Evolutionary conservation across 495 filamentous ascomycete species (phyloP), one percentile per base, ranked within the genome.

Genomic region (Podospora didyma): DNA sequence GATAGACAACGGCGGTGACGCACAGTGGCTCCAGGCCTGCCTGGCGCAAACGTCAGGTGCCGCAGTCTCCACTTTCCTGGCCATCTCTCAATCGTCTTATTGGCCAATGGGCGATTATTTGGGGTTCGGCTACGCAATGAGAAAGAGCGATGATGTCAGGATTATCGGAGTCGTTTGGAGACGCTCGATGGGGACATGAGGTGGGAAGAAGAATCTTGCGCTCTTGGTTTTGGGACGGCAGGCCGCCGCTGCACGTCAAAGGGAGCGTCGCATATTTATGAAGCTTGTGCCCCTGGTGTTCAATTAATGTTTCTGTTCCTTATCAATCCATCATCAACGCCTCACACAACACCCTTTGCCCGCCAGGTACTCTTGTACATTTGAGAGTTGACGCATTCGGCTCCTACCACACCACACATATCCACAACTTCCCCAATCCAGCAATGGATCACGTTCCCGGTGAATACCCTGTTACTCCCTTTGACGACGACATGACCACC

Each of bases 181-280:
- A 31, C 4, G 26, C 26, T 31, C 26, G 26, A 31, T 31, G 26
- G 26, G 26, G 26, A 31, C 26, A 9, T 4, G 26, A 31, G 26
- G 3, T 31, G n/a, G 26, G 26, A 31, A 31, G 26, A 9, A 31
- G 3, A 31, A 31, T 4, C 26, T 31, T 31, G 26, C 26, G 26
- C 26, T 31, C 26, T 31, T 9, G 3, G 4, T 3, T 31, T 31
- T 31, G 3, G 26, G 26, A 31, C 26, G 26, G 26, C 26, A 31
- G 26, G 26, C 26, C 26, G 50, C 50, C 23, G 35, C 50, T 53
- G 35, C 50, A 53, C 50, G 50, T 42, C 50, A 53, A 34, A 53
- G 34, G 17, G 35, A 28, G 22, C 35, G 12, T 9, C 23, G 16
- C 45, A 19, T 47, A 47, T 53, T 17, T 20, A 47, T 47, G 19